These are phyloP conservation scores for Leptodontidium sp. DNA, from an alignment of 2,329 filamentous ascomycete genomes.

Conservation along the genomic window DNA sequence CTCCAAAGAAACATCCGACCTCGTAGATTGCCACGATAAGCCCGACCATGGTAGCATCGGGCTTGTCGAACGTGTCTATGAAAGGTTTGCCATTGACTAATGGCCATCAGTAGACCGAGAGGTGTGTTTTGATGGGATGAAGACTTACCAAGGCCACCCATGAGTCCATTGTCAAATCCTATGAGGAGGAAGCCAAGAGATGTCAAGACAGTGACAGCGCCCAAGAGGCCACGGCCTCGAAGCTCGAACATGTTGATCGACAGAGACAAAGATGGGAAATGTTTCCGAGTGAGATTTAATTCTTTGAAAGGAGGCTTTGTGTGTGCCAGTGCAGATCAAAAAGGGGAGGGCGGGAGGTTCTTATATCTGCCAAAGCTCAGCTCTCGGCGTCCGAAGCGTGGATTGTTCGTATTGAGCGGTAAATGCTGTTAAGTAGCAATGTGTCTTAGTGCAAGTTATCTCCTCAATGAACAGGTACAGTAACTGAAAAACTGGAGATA, in stretches of 20 bases:
- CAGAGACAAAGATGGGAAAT: not conserved
- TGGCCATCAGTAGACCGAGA: too few relatives aligned
- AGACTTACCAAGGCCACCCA: constrained; percentile 48
- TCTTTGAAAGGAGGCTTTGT: too few relatives aligned
- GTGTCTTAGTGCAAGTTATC: not conserved
- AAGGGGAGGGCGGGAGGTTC: not conserved
- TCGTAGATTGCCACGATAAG: constrained; percentile 58
- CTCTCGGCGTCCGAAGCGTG: not conserved
- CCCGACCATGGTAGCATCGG: constrained; percentile 52
- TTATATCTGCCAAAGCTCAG: not conserved
- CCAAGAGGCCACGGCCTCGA: constrained; percentile 47
- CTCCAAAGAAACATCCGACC: constrained; percentile 60
- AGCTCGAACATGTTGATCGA: constrained; percentile 26
- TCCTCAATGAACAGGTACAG: not conserved
- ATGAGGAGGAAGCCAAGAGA: constrained; percentile 58
- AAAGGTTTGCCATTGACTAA: constrained; percentile 52
- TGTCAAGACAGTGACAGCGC: constrained; percentile 54
- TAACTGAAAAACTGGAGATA: not conserved
- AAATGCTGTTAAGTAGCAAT: not conserved
- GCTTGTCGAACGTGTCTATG: constrained; percentile 51
- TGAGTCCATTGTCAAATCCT: constrained; percentile 56
- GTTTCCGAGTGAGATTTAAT: too few relatives aligned
- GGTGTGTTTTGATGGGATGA: not conserved
- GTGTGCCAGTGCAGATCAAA: not conserved
- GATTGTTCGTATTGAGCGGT: not conserved